A percentile compares a stretch with the other conserved stretches of the same genome.
phyloP scores from a whole-genome alignment of 2,329 filamentous ascomycete species.

The Lizonia empirigonia region DNA sequence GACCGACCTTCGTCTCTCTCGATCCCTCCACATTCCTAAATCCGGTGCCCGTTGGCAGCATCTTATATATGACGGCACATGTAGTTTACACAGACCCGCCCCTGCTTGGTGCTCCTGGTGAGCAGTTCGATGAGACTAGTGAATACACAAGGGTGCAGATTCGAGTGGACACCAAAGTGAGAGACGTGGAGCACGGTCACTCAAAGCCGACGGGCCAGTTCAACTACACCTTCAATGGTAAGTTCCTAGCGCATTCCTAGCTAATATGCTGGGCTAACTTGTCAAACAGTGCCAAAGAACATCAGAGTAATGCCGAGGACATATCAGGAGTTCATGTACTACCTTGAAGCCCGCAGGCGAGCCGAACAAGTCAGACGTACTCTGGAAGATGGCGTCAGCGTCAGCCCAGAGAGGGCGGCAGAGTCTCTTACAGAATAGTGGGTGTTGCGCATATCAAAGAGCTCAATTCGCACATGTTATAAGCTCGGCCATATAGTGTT shows the following conservation, averaged over 20 bases:
- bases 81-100: constrained; percentile 73
- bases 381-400: constrained; percentile 34
- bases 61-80: constrained; percentile 74
- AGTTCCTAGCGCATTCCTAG: not conserved
- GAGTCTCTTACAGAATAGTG: constrained; percentile 46
- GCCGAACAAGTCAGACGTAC: constrained; percentile 56
- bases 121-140: constrained; percentile 40
- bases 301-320: constrained; percentile 69
- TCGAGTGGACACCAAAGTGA: constrained; percentile 72
- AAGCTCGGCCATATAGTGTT: too few species aligned
- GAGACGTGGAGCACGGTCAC: constrained; percentile 72
- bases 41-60: constrained; percentile 75
- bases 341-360: constrained; percentile 64
- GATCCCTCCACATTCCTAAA: constrained; percentile 78
- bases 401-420: constrained; percentile 40
- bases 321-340: constrained; percentile 69
- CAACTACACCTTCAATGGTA: constrained; percentile 69
- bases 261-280: not conserved
- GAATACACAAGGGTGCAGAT: constrained; percentile 69
- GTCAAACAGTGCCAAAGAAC: constrained; percentile 61
- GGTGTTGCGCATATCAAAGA: not conserved
- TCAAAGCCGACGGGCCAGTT: constrained; percentile 74
- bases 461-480: not conserved
- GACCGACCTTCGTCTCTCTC: constrained; percentile 73
- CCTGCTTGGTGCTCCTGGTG: constrained; percentile 49